Evolutionary conservation across 2,329 filamentous ascomycete genomes (phyloP), one percentile per base, ranked within the genome.

Genomic region (Aaosphaeria pasadenensis): DNA sequence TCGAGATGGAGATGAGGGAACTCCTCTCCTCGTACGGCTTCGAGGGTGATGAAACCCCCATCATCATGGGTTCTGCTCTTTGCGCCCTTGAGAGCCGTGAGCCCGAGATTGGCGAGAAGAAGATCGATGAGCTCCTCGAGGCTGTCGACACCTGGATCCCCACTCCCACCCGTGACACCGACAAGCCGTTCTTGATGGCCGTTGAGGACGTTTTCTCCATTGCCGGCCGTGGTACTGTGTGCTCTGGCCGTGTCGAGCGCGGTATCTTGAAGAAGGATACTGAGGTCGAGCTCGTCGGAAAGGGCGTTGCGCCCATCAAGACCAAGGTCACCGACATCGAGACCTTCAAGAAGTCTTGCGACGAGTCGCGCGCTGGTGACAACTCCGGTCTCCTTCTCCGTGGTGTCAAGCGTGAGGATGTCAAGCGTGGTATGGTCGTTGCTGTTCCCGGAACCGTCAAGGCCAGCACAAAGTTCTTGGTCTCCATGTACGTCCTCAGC

Each of bases 1-100:
- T 99, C 71, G 94, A 99, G 84, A 95, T 99, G 88, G 94, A 99
- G 81, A 99, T 99, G 94, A 90, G 94, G 69, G 94, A 99, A 78
- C 86, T 99, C 47, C 87, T 99, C 52, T 84, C 70, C 66, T 87
- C 85, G 63, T 99, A 99, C 75, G 91, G 91, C 54, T 99, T 99
- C 73, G 94, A 99, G 77, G 94, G 94, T 63, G 95, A 99, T 66
- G 89, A 97, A 47, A 99, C 94, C 44, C 94, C 94, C 55, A 95
- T 99, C 73, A 81, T 99, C 74, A 88, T 99, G 80, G 94, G 94
- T 55, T 99, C 94, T 62, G 94, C 94, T 58, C 87, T 99, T 44
- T 96, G 91, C 78, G 91, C 94, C 45, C 81, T 99, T 44, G 91
- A 99, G 72, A 84, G 83, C 74, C 88, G 89, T 73, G 81, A 86